phyloP scores from a whole-genome alignment of 1,284 basidiomycete species.

The Cerrena zonata region DNA sequence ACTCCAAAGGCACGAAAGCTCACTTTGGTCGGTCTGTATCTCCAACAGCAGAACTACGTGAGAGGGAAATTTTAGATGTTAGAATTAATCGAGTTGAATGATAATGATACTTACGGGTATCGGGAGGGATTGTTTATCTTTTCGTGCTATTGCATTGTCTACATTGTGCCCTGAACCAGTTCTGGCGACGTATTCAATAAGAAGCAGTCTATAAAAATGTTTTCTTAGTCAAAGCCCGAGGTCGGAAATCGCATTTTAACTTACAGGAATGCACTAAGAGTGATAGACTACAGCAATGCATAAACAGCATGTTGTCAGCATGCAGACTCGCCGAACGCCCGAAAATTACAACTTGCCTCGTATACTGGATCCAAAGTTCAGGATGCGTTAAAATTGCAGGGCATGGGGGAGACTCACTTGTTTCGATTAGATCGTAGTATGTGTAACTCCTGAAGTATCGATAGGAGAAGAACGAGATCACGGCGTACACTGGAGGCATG shows the following conservation, averaged over 20 bases:
- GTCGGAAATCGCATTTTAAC: no score
- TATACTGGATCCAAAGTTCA: constrained; percentile 31
- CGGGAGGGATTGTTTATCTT: constrained; percentile 74
- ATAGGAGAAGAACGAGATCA: constrained; percentile 85
- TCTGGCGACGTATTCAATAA: constrained; percentile 79
- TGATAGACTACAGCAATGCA: constrained; percentile 64
- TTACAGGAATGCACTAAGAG: constrained; percentile 73
- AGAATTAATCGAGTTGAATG: neutral
- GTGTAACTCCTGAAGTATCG: constrained; percentile 77
- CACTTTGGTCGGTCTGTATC: constrained; percentile 77
- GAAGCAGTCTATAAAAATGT: constrained; percentile 52
- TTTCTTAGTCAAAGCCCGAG: neutral
- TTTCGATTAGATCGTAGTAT: constrained; percentile 74
- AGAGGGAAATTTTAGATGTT: neutral
- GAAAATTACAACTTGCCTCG: constrained; percentile 33
- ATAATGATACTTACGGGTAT: constrained; percentile 54
- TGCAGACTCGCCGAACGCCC: neutral
- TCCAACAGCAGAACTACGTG: constrained; percentile 62
- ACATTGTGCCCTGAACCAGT: constrained; percentile 58
- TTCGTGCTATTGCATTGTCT: constrained; percentile 63
- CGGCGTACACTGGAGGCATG: constrained; percentile 77
- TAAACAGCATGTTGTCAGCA: neutral
- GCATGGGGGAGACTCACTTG: constrained; percentile 46
- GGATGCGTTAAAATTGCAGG: constrained; percentile 29
- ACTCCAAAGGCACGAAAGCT: no score